Conservation (phyloP, 208 protist genomes). For the Crithidia sp. region DNA sequence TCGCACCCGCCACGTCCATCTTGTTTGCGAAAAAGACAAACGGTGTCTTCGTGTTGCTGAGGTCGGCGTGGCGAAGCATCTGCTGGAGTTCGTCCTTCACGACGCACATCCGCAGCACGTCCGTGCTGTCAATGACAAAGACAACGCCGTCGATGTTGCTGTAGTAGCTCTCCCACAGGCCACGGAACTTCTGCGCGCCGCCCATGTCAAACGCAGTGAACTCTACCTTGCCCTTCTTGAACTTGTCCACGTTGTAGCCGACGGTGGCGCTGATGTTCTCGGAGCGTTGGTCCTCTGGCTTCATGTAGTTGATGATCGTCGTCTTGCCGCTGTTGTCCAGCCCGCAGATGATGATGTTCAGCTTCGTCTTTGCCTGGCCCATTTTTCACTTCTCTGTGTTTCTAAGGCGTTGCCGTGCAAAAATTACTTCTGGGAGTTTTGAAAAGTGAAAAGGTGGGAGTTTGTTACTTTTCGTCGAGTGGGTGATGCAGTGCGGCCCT, state of each 20-base stretch:
- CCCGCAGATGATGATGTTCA: conserved; percentile 85
- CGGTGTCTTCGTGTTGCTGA: conserved; percentile 42
- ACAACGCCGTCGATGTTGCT: conserved; percentile 94
- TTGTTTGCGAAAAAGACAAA: conserved; percentile 94
- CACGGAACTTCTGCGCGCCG: conserved; percentile 97
- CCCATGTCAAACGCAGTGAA: conserved; percentile 99
- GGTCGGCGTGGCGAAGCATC: conserved; percentile 76
- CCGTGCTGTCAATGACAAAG: conserved; percentile 94
- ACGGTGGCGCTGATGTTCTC: conserved; percentile 97
- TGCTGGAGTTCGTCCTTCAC: conserved; percentile 86
- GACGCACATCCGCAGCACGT: conserved; percentile 85
- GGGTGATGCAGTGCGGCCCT: no score
- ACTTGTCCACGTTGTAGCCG: conserved; percentile 90
- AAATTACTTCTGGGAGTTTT: no score
- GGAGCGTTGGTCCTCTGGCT: conserved; percentile 93
- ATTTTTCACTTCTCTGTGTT: conserved; percentile 28
- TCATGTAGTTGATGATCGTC: conserved; percentile 98
- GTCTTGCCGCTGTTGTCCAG: conserved; percentile 97
- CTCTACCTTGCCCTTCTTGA: conserved; percentile 94
- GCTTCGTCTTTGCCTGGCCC: conserved; percentile 86
- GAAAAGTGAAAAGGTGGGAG: no score
- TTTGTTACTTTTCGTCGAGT: no score
- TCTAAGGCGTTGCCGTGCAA: not conserved
- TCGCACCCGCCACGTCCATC: conserved; percentile 88
- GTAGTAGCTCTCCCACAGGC: conserved; percentile 98